Base-by-base conservation (phyloP, 2,329 filamentous ascomycete species). In the Fusarium sulawesiense region DNA sequence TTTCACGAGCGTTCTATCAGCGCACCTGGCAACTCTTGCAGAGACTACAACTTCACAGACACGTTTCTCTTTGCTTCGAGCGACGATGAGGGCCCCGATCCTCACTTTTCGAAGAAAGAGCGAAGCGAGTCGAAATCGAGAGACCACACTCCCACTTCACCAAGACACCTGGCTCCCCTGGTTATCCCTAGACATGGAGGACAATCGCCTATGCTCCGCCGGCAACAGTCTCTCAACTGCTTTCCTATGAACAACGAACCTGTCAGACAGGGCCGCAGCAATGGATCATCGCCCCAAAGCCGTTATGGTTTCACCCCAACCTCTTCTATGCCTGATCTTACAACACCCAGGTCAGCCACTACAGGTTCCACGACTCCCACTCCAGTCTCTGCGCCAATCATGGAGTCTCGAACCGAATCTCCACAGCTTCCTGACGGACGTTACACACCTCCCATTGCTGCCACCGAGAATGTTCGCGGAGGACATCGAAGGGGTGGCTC, bases 1-100 rank as follows among this genome's bases (percentile, higher is more conserved):
- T 78, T 91, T 27, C 88, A 91, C 71, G 89, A 91, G 79, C 85
- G 89, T 60, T 91, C 89, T 40, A 86, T 84, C 60, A 90, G 88
- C 76, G 87, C 87, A n/a, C 88, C 89, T 3, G 85, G 85, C 11
- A 80, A 83, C 66, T 83, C 80, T 55, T 83, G 83, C 80, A 83
- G 83, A 69, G 82, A 83, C 50, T 80, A 85, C 59, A 57, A 60
- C 10, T 45, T 75, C 20, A 50, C 66, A 13, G 68, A 76, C 46
- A 75, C 72, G 8, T 76, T 76, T 34, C 71, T 76, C 30, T 70
- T 68, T 29, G 66, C 60, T 34, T 71, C 64, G 41, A 75, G 69
- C 48, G 70, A 73, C 30, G 74, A 71, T 45, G 72, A 76, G 48
- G 60, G 71, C 13, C 53, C 71, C 21, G 73, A 73, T 21, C 64